Conservation (phyloP, 257 asterid species). For the Solanum bulbocastanum region DNA sequence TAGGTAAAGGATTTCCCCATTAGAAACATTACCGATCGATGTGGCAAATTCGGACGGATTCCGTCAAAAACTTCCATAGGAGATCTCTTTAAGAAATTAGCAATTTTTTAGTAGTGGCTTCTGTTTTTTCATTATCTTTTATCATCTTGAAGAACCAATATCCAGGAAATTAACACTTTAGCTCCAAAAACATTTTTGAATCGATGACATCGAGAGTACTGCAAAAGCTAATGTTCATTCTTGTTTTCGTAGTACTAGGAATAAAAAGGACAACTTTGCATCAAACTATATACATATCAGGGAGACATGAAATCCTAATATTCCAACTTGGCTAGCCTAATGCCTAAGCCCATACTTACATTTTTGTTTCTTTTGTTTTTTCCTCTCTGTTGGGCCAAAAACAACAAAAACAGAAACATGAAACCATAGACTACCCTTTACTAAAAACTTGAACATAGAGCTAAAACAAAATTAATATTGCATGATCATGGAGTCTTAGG, state of each 20-base stretch:
- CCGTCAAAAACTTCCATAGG: not conserved
- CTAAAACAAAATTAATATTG: not conserved
- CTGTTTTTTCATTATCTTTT: not conserved
- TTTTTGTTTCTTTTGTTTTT: not conserved
- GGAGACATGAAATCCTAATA: not conserved
- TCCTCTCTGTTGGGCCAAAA: not conserved
- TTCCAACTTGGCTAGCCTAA: not conserved
- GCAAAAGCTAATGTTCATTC: not conserved
- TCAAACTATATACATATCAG: not conserved
- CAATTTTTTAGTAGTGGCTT: not conserved
- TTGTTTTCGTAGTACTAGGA: not conserved
- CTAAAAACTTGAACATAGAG: not conserved
- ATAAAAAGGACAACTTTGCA: not conserved
- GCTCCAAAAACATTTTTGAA: not conserved
- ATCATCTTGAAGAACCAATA: not conserved
- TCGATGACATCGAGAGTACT: not conserved
- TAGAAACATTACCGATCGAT: not conserved
- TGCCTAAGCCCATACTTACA: not conserved
- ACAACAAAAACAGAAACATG: not conserved
- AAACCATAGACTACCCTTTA: not conserved
- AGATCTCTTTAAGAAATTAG: not conserved
- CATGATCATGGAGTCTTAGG: slow-evolving; percentile 36
- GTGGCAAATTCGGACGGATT: not conserved
- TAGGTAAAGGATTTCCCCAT: not conserved
- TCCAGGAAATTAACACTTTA: not conserved